Conservation (phyloP, 805 yeast genomes). For the Lipomyces spencermartinsiae region DNA sequence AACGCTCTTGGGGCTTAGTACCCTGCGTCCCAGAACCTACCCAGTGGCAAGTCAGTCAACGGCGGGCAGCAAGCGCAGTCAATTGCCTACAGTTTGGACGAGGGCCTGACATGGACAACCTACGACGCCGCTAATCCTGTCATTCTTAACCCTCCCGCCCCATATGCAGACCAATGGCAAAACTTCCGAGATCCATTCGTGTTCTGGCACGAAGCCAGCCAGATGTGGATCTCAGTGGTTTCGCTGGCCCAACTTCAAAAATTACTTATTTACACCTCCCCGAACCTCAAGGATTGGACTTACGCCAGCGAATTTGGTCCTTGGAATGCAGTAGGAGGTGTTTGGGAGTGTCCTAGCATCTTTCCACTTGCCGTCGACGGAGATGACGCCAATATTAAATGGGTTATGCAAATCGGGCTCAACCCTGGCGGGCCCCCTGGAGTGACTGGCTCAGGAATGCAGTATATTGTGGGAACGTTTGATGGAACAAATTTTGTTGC, state of each 20-base stretch:
- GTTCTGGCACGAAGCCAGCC: constrained; percentile 15
- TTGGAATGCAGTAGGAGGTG: constrained; percentile 44
- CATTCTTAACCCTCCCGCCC: constrained; percentile 7
- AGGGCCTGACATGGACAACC: constrained; percentile 10
- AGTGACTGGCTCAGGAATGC: constrained; percentile 47
- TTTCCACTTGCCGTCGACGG: constrained; percentile 46
- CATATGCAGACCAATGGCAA: constrained; percentile 13
- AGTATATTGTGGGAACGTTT: constrained; percentile 53
- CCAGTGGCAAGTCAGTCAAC: constrained; percentile 2
- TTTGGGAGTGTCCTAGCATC: constrained; percentile 53
- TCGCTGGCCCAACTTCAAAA: constrained; percentile 17
- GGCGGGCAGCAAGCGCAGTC: constrained; percentile 16
- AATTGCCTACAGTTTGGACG: constrained; percentile 11
- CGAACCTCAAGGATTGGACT: constrained; percentile 13
- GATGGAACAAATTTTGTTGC: constrained; percentile 50
- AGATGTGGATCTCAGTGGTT: constrained; percentile 19
- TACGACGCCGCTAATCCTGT: constrained; percentile 9
- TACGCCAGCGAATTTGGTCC: constrained; percentile 17
- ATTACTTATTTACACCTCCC: constrained; percentile 15
- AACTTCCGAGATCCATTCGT: constrained; percentile 26
- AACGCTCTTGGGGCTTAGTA: no score
- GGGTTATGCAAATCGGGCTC: constrained; percentile 51
- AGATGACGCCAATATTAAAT: constrained; percentile 38
- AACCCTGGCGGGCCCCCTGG: constrained; percentile 51
- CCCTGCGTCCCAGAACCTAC: constrained; percentile 9